Evolutionary conservation across 2,329 filamentous ascomycete genomes (phyloP).

Genomic region (Exophiala phaeomuriformis): DNA sequence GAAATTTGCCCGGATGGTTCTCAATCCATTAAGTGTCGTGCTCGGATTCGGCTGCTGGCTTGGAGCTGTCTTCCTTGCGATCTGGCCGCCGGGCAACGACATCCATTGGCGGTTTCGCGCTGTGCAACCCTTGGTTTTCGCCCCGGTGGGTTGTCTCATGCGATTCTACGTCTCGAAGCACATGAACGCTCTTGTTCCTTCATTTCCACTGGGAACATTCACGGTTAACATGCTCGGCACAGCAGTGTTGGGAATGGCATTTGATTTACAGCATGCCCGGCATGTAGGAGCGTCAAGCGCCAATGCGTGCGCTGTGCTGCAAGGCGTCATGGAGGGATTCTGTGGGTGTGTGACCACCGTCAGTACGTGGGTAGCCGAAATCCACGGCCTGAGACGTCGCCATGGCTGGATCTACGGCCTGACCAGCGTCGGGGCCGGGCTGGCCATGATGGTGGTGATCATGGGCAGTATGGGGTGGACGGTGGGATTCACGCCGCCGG

Average conservation of each 20-base stretch:
- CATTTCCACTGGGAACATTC: constrained; percentile 78
- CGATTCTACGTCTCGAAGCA: constrained; percentile 63
- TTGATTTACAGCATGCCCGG: constrained; percentile 61
- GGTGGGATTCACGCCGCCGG: constrained; percentile 41
- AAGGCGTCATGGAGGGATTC: constrained; percentile 57
- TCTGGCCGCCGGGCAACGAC: constrained; percentile 55
- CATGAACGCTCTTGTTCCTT: constrained; percentile 56
- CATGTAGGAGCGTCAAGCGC: constrained; percentile 41
- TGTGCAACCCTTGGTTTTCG: constrained; percentile 68
- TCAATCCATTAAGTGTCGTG: constrained; percentile 56
- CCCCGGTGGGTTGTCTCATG: constrained; percentile 63
- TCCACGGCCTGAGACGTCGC: constrained; percentile 44
- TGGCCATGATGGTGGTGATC: constrained; percentile 57
- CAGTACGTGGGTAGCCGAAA: constrained; percentile 56
- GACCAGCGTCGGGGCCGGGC: constrained; percentile 51
- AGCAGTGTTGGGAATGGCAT: constrained; percentile 63
- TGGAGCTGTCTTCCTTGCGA: constrained; percentile 60
- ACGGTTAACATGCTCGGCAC: constrained; percentile 69
- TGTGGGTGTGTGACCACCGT: constrained; percentile 59
- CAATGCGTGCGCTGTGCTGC: constrained; percentile 52
- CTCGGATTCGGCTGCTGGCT: constrained; percentile 66
- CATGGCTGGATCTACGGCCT: constrained; percentile 50
- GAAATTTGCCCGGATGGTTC: constrained; percentile 45
- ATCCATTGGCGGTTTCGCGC: constrained; percentile 62
- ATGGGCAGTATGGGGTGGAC: constrained; percentile 73